Evolutionary conservation across 805 yeast species (phyloP).

Genomic region (Komagataella kurtzmanii): DNA sequence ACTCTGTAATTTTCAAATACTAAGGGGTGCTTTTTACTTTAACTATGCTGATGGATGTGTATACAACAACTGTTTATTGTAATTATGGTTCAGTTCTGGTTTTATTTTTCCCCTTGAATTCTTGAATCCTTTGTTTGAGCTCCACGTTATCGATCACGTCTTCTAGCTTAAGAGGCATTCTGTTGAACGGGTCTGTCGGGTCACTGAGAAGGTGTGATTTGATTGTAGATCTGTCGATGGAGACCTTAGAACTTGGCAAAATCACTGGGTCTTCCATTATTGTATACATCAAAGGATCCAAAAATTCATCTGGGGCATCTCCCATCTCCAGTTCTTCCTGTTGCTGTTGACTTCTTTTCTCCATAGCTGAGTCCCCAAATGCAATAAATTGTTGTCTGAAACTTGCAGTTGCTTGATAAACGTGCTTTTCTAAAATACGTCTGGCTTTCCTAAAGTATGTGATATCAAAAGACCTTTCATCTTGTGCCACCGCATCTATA

Average conservation of each 20-base stretch:
- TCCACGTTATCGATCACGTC: constrained; percentile 75
- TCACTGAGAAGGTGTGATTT: constrained; percentile 90
- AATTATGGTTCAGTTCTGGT: background rate
- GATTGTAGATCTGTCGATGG: constrained; percentile 82
- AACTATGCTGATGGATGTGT: background rate
- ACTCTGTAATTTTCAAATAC: background rate
- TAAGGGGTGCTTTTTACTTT: background rate
- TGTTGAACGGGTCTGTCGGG: constrained; percentile 93
- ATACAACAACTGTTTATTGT: background rate
- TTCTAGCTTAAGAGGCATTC: constrained; percentile 80
- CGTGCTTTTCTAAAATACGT: constrained; percentile 40
- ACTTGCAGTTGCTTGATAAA: constrained; percentile 32
- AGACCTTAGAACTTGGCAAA: constrained; percentile 76
- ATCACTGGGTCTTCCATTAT: constrained; percentile 93
- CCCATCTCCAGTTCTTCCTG: constrained; percentile 82
- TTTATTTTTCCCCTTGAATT: constrained; percentile 33
- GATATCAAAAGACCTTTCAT: constrained; percentile 76
- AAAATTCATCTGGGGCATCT: constrained; percentile 90
- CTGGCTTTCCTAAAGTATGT: constrained; percentile 60
- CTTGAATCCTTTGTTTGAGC: constrained; percentile 44
- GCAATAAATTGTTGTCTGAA: constrained; percentile 34
- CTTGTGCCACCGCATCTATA: constrained; percentile 72
- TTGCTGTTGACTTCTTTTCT: constrained; percentile 46
- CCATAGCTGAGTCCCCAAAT: constrained; percentile 58
- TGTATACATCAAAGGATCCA: constrained; percentile 95